Evolutionary conservation across 192 early-diverging fungal species (phyloP).

Genomic region (Linnemannia schmuckeri): DNA sequence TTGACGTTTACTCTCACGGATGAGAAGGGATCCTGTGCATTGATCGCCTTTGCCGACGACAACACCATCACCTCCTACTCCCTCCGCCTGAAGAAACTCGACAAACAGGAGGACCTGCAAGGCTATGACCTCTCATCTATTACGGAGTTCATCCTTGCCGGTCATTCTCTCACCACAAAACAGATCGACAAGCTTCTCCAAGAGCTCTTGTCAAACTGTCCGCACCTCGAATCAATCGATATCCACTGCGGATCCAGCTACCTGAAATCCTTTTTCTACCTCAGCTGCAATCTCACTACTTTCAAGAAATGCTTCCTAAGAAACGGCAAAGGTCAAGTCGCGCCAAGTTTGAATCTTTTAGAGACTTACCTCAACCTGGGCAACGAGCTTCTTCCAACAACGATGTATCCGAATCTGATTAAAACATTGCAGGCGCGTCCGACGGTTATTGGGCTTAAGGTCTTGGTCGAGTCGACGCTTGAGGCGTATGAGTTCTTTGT

Average conservation of each 20-base stretch:
- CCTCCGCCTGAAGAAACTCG: background rate
- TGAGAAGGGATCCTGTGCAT: background rate
- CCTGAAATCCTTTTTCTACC: background rate
- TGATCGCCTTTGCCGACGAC: background rate
- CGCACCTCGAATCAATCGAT: background rate
- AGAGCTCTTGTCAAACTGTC: background rate
- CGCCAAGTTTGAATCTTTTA: background rate
- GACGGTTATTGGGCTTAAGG: background rate
- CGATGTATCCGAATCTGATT: background rate
- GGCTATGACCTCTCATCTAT: background rate
- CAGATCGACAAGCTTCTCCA: background rate
- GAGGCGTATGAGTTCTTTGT: background rate
- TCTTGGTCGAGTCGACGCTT: conserved; percentile 1
- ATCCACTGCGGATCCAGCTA: background rate
- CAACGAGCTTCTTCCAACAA: background rate
- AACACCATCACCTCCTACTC: background rate
- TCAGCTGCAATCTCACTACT: background rate
- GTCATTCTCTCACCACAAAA: background rate
- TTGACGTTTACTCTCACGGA: background rate
- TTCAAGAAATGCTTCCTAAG: background rate
- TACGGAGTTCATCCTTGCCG: background rate
- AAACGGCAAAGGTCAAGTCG: background rate
- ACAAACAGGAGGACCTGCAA: background rate
- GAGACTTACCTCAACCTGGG: background rate
- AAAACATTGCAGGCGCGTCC: background rate